Evolutionary conservation across 106 monocot species (phyloP).

Genomic region (Posidonia australis): DNA sequence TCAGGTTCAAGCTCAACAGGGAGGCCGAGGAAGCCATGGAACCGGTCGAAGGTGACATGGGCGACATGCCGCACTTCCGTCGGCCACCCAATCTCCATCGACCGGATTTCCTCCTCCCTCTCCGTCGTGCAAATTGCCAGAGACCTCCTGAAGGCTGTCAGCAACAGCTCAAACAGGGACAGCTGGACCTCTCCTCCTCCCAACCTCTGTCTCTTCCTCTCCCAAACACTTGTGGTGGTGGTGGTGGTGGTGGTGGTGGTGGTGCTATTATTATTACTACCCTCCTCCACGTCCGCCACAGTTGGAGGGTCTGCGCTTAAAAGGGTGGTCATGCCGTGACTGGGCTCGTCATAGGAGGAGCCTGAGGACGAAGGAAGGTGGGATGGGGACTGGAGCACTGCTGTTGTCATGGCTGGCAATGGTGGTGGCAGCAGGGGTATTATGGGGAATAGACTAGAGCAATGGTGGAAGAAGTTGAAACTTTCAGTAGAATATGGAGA

Average conservation of each 20-base stretch:
- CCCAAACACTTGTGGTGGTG: background rate
- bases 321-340: background rate
- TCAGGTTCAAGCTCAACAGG: conserved; percentile 49
- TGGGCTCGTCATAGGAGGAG: background rate
- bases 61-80: conserved; percentile 55
- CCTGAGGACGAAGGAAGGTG: background rate
- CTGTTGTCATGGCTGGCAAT: conserved; percentile 7
- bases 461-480: background rate
- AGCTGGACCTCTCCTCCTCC: background rate
- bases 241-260: background rate
- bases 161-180: background rate
- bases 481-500: no score
- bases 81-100: conserved; percentile 44
- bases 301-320: background rate
- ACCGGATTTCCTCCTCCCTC: conserved; percentile 3
- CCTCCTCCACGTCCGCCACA: background rate
- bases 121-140: conserved; percentile 8
- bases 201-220: background rate
- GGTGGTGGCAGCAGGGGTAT: background rate
- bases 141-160: conserved; percentile 12
- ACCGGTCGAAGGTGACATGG: conserved; percentile 66
- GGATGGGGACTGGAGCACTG: background rate
- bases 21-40: conserved; percentile 57
- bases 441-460: background rate
- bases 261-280: background rate